phyloP scores from a whole-genome alignment of 805 yeast species.

The Sugiyamaella marilandica region DNA sequence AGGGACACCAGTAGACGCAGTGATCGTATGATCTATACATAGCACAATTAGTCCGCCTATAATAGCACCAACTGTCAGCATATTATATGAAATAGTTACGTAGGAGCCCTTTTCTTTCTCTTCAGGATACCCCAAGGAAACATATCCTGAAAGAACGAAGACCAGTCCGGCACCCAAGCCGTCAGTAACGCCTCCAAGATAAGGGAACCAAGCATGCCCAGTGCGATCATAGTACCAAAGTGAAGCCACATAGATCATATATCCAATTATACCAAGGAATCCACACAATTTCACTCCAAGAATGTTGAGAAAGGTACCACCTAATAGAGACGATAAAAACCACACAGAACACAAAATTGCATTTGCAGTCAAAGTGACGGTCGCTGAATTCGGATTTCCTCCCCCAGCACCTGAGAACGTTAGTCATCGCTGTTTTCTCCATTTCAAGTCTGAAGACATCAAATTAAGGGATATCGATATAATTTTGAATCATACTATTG shows the following conservation, averaged over 20 bases:
- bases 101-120: constrained; percentile 49
- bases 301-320: constrained; percentile 51
- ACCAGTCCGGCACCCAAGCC: constrained; percentile 9
- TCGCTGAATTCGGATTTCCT: constrained; percentile 5
- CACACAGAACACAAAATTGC: constrained; percentile 4
- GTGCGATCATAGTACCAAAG: constrained; percentile 42
- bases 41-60: constrained; percentile 56
- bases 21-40: constrained; percentile 5
- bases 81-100: constrained; percentile 53
- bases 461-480: too few relatives aligned
- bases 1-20: constrained; percentile 6
- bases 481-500: too few relatives aligned
- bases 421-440: not conserved
- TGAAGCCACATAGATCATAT: constrained; percentile 43
- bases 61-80: constrained; percentile 56
- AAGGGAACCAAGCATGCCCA: constrained; percentile 43
- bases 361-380: constrained; percentile 4
- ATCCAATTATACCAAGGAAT: constrained; percentile 44
- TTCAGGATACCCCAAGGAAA: constrained; percentile 51
- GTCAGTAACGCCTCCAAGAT: constrained; percentile 6
- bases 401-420: constrained; percentile 4
- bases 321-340: constrained; percentile 21
- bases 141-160: constrained; percentile 39
- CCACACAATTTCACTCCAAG: constrained; percentile 42
- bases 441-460: too few relatives aligned